Evolutionary conservation across 2,329 filamentous ascomycete species (phyloP).

Genomic region (Cryoendolithus antarcticus): DNA sequence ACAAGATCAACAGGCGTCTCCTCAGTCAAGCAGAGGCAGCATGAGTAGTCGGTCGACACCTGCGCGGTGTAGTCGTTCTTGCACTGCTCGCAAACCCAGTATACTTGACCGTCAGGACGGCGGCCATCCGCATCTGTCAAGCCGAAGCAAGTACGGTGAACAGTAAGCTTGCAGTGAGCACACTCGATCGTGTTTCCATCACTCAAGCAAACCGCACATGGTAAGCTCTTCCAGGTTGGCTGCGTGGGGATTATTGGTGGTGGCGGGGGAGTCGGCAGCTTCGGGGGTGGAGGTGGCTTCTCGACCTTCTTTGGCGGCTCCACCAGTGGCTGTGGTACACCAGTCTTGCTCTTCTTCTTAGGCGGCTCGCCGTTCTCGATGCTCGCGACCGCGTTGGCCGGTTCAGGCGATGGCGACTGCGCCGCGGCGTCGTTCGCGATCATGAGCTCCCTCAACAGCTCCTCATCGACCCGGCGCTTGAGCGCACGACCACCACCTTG

Average conservation of each 20-base stretch:
- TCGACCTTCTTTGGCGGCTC: conserved; percentile 51
- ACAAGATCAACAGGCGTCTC: conserved; percentile 72
- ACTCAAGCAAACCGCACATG: conserved; percentile 74
- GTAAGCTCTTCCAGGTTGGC: conserved; percentile 64
- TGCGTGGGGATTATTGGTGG: conserved; percentile 60
- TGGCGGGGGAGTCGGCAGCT: conserved; percentile 44
- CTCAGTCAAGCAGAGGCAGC: conserved; percentile 78
- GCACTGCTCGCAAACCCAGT: conserved; percentile 96
- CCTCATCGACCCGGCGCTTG: conserved; percentile 85
- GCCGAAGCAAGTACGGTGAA: conserved; percentile 90
- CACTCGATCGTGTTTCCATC: conserved; percentile 65
- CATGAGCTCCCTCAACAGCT: conserved; percentile 65
- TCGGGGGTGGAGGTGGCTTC: conserved; percentile 27
- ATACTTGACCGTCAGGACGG: conserved; percentile 35
- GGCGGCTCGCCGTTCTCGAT: conserved; percentile 32
- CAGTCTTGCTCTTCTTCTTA: conserved; percentile 49
- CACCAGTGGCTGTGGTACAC: conserved; percentile 19
- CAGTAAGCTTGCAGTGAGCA: conserved; percentile 76
- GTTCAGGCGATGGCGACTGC: conserved; percentile 13
- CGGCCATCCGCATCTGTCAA: conserved; percentile 52
- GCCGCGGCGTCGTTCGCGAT: conserved; percentile 45
- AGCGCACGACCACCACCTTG: conserved; percentile 71
- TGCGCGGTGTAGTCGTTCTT: conserved; percentile 84
- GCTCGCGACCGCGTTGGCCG: conserved; percentile 6
- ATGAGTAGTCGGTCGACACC: conserved; percentile 90